Evolutionary conservation across 2,329 filamentous ascomycete species (phyloP), one percentile per base, ranked within the genome.

Genomic region (Scedosporium boydii): DNA sequence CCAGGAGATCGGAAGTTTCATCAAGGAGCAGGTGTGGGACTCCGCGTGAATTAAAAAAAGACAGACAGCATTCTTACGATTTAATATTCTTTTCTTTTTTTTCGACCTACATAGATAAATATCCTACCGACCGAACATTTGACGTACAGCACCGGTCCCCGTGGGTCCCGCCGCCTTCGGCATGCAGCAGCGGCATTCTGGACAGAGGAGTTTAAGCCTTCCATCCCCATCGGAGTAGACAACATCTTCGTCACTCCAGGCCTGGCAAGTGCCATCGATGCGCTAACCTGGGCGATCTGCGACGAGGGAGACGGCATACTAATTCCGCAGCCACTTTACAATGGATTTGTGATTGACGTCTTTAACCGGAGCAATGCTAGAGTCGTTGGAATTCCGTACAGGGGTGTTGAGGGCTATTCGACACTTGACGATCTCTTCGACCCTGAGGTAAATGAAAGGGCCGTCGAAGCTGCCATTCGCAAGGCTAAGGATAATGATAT

Each of bases 281-380:
- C 64, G 6, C 42, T 71, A 23, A 63, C 65, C 1, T 72, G 68
- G 67, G 51, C 69, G 2, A 58, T 72, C 38, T 71, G 69, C 57
- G 66, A 72, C 58, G 69, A 72, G 14, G 67, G 67, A 5, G 66
- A 70, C 21, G 70, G 69, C 9, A 67, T 72, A 10, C 56, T 73
- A n/a, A 65, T 72, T 34, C 68, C 68, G 6, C 65, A 66, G 53
- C 71, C 71, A 0, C 67, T 69, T n/a, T 73, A 72, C 63, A 67
- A 68, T 21, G 69, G 68, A 1, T 73, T 71, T 59, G 41, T 60
- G 14, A 48, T 68, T 7, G 69, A 72, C 44, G 53, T 68, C 9
- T 41, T 64, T 0, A 63, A 67, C 14, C 58, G 70, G 14, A 62
- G 62, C 48, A 61, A 64, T 6, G 67, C 51, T 0, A 55, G 62